Base-by-base conservation (phyloP, 192 early-diverging fungal species). In the Pilaira anomala region DNA sequence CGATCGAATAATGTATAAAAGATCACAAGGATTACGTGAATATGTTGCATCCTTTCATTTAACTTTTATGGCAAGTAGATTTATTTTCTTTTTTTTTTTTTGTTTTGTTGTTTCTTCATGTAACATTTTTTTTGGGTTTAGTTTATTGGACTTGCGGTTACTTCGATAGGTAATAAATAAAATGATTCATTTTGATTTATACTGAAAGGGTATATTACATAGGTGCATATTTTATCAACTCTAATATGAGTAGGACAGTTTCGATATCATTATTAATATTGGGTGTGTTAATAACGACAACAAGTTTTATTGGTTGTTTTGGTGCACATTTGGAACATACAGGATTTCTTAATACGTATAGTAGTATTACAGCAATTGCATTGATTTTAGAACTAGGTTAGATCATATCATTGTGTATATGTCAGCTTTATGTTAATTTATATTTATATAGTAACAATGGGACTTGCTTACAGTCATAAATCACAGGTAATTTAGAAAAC, bases 181-280 rank as follows among this genome's bases (percentile, higher is more conserved):
- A 33, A 36, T 1, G 33, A 36, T 36, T n/a, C n/a, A 36, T 36
- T 36, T 36, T 36, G 11, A 36, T 9, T 9, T 36, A 41, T n/a
- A 61, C 11, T 9, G n/a, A 19, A 46, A 33, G 13, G 48, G 25
- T 2, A 45, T 0, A 28, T 25, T 16, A 49, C 26, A 29, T 36
- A 66, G 64, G 64, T 45, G 64, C 64, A 39, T 66, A 66, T 48
- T 19, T 54, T 13, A 48, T 66, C 53, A 57, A 56, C 45, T 46
- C 54, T 16, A 49, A 29, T 57, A 24, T 48, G 16, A 66, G 64
- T 41, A 33, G 26, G 25, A 66, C 42, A 26, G 13, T 26, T 12
- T 57, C 54, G 18, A 4, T 56, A 14, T 40, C 18, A 7, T 46
- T 66, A 16, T 19, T 66, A 1, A 18, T 57, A 16, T 33, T 66